Evolutionary conservation across 495 filamentous ascomycete species (phyloP), one percentile per base, ranked within the genome.

Genomic region (Podospora fimiseda): DNA sequence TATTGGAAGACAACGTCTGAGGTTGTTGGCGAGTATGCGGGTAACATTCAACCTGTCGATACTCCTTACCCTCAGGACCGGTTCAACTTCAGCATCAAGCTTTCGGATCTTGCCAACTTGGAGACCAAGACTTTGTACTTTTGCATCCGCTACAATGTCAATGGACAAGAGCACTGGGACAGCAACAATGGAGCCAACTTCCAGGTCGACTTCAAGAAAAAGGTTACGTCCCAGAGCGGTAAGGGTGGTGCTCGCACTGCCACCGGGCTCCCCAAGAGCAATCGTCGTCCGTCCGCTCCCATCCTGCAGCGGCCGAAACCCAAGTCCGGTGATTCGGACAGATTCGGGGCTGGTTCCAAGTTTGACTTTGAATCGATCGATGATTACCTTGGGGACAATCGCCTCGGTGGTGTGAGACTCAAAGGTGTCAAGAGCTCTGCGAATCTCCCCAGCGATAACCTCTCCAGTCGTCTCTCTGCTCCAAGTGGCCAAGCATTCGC

Each of bases 1-100:
- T 90, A 91, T 65, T 98, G 93, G 93, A 94, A 92, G 73, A 98
- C 93, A 0, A 91, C 90, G 2, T 98, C 93, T 1, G 93, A 98
- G 65, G 86, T 98, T 2, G 76, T 79, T 38, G 94, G 90, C 8
- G 90, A 96, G 61, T 98, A 80, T 70, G 86, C 84, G 66, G 79
- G 86, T 50, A 88, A 94, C 70, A 78, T 90, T 27, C 79, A 82
- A 9, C 84, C 80, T 37, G 80, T 80, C 50, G 84, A 87, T 41
- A 67, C 64, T 7, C 72, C 83, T 13, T 80, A 86, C 60, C 83
- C 85, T 24, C 86, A 82, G 60, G 93, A 98, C 64, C 80, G 88
- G 19, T 98, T 98, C 70, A 83, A 84, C 52, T 98, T 98, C 69
- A 89, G 80, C 64, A 90, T 98, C 75, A 94, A 92, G 74, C 70